These are phyloP conservation scores for Ustanciosporium gigantosporum DNA, from an alignment of 1,284 basidiomycete species.

Conservation along the genomic window DNA sequence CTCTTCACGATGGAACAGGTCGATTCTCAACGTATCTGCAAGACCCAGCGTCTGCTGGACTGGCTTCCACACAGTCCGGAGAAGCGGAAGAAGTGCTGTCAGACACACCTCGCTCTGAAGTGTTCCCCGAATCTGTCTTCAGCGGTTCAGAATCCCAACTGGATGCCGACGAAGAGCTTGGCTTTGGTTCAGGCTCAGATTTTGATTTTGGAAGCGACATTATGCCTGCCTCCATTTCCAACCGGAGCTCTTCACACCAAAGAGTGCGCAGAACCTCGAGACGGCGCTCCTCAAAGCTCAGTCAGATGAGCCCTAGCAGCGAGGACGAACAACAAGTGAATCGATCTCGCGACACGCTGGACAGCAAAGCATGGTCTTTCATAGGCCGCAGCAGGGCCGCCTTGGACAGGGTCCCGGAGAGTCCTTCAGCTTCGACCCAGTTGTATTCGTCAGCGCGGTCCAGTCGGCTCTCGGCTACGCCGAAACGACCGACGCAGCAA, in stretches of 20 bases:
- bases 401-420: conserved; percentile 12
- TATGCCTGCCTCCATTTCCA: conserved; percentile 25
- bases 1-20: conserved; percentile 34
- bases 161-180: conserved; percentile 39
- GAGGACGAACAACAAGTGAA: conserved; percentile 13
- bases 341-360: no score
- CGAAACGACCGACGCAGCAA: conserved; percentile 2
- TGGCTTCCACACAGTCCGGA: conserved; percentile 5
- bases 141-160: conserved; percentile 27
- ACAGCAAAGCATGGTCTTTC: conserved; percentile 15
- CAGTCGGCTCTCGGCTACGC: conserved; percentile 8
- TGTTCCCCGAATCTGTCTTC: conserved; percentile 24
- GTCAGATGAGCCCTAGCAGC: conserved; percentile 14
- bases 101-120: conserved; percentile 12
- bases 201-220: conserved; percentile 39
- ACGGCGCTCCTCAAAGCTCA: conserved; percentile 16
- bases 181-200: conserved; percentile 37
- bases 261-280: conserved; percentile 5
- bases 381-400: conserved; percentile 13
- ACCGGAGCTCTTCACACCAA: conserved; percentile 12
- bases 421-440: conserved; percentile 19
- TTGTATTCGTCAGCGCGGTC: conserved; percentile 29
- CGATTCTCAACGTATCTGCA: conserved; percentile 12
- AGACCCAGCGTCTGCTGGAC: not conserved
- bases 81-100: not conserved